Evolutionary conservation across 345 rosid species (phyloP), one percentile per base, ranked within the genome.

Genomic region (Gossypium mustelinum): DNA sequence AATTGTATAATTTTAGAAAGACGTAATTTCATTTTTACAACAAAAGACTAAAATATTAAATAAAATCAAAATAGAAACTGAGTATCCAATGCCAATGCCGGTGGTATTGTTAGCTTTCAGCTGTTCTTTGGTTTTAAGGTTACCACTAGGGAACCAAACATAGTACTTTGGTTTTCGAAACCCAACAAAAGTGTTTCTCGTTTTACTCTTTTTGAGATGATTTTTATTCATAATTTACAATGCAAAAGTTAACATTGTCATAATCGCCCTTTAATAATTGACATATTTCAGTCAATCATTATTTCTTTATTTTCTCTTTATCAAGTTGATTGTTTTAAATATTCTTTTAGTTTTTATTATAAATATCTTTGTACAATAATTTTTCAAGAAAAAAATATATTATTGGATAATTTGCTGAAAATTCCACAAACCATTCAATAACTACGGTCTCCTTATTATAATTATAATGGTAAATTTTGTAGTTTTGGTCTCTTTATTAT

Each of bases 71-170:
- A 4, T 5, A 34, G 41, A 34, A 34, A 34, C 41, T 1, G 39
- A 34, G 4, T 34, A 34, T 34, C 41, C 41, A 34, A 48, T 12
- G 13, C 51, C 16, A 34, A 48, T 48, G 14, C 52, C 16, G 13
- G 56, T 51, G 56, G n/a, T 34, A 34, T 34, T 51, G 20, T 54
- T n/a, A 4, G 17, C 27, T 14, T 43, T 51, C 18, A 14, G 12
- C 1, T 71, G n/a, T 75, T 54, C 43, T 52, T 79, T 9, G 14
- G 55, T 7, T 70, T 54, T 17, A 70, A 70, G 64, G n/a, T 60
- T 60, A 25, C 59, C 17, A 27, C 7, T 34, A 1, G 41, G 41
- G 25, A 50, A 69, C n/a, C 7, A 16, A 25, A 68, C 73, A 14
- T 16, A 3, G 22, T 51, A 25, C 44, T 48, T 16, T 9, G 72